phyloP scores from a whole-genome alignment of 1,284 basidiomycete species.

The Boletus smithii region DNA sequence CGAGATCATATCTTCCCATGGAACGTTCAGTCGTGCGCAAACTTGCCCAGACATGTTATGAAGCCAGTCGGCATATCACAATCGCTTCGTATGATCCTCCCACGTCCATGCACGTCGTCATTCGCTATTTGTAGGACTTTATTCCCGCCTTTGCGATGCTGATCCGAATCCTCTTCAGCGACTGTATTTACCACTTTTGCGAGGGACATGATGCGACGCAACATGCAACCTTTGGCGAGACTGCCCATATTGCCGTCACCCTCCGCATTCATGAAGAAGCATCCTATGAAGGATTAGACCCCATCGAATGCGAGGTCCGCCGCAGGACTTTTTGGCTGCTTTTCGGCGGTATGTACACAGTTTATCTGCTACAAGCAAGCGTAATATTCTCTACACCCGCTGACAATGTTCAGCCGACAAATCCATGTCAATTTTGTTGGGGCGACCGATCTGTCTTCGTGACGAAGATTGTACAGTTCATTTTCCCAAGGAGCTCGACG shows the following conservation, averaged over 20 bases:
- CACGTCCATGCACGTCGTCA: conserved; percentile 74
- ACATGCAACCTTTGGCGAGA: conserved; percentile 79
- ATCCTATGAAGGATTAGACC: conserved; percentile 74
- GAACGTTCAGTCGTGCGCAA: conserved; percentile 73
- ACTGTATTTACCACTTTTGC: conserved; percentile 80
- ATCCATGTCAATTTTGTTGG: conserved; percentile 81
- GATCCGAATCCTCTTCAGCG: conserved; percentile 41
- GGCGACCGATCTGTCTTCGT: conserved; percentile 74
- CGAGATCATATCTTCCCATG: conserved; percentile 78
- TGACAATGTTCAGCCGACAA: conserved; percentile 63
- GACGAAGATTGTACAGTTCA: conserved; percentile 86
- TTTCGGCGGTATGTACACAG: conserved; percentile 63
- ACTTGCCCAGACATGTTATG: conserved; percentile 72
- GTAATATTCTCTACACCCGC: not conserved
- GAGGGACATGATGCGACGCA: conserved; percentile 85
- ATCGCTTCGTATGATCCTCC: conserved; percentile 79
- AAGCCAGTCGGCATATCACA: conserved; percentile 76
- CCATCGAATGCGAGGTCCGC: conserved; percentile 80
- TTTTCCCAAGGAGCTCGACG: conserved; percentile 80
- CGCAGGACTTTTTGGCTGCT: conserved; percentile 82
- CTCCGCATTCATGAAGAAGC: conserved; percentile 81
- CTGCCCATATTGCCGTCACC: conserved; percentile 76
- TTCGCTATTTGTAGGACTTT: conserved; percentile 73
- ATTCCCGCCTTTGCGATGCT: conserved; percentile 9
- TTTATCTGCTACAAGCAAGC: conserved; percentile 5